Evolutionary conservation across 1,139 yeast species (phyloP).

Genomic region (Yamadazyma atlantica): DNA sequence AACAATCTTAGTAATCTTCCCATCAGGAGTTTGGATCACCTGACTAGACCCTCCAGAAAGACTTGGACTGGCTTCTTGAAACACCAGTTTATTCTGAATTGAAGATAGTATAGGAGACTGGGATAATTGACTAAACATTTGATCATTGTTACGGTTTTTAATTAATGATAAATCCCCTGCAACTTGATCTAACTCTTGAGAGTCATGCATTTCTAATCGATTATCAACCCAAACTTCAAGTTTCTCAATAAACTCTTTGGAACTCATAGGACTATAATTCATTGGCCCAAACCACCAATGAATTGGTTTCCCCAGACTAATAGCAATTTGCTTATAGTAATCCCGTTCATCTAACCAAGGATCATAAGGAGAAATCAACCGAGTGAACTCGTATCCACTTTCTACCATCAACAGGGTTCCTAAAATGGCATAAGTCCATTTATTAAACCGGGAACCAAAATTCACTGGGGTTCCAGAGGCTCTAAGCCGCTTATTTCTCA

Average conservation of each 20-base stretch:
- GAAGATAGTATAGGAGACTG: constrained; percentile 1
- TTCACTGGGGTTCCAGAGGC: constrained; percentile 17
- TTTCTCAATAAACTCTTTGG: constrained; percentile 45
- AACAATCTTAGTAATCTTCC: constrained; percentile 9
- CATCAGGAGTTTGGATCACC: not conserved
- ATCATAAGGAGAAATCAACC: constrained; percentile 53
- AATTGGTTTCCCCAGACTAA: constrained; percentile 40
- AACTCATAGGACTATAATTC: constrained; percentile 51
- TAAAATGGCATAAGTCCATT: constrained; percentile 16
- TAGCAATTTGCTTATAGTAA: constrained; percentile 45
- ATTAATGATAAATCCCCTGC: not conserved
- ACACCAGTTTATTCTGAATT: not conserved
- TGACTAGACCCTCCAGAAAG: not conserved
- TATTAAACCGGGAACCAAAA: constrained; percentile 12
- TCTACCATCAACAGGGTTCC: constrained; percentile 31
- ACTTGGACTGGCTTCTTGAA: not conserved
- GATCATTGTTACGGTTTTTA: constrained; percentile 1
- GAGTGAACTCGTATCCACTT: constrained; percentile 48
- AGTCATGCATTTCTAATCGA: constrained; percentile 3
- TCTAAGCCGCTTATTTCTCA: constrained; percentile 14
- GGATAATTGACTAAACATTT: not conserved
- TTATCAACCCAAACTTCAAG: constrained; percentile 22
- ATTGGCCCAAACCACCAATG: constrained; percentile 64
- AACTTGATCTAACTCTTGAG: constrained; percentile 1
- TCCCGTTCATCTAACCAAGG: constrained; percentile 67